Base-by-base conservation (phyloP, 768 basidiomycete species). In the Chalciporus pseudorubinellus region DNA sequence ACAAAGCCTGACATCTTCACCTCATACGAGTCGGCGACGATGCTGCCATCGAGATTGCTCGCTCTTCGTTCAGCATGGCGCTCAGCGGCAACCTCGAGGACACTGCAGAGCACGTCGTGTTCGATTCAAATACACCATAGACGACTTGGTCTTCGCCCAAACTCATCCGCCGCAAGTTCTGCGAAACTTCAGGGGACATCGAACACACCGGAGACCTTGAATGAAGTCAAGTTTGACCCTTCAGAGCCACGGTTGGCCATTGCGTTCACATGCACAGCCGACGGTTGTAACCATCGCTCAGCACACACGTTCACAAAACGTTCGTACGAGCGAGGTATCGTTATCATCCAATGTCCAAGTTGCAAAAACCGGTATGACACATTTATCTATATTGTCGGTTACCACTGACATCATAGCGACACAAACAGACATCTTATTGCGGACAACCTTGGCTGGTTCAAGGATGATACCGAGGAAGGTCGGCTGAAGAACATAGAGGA, bases 361-460 rank as follows among this genome's bases (percentile, higher is more conserved):
- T 99, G 95, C 67, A 83, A 88, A 60, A 92, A 89, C 61, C 74
- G 95, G 89, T 92, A 64, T 47, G 84, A 70, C 26, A 31, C 33
- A 31, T 21, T 21, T 16, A 21, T 18, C 26, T 20, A 39, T 18
- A 14, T 41, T 36, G 16, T 4, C 19, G 8, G 13, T n/a, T 5
- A 4, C 22, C 8, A 19, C 52, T 53, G 29, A 48, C 24, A 7
- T 6, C 39, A 10, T 10, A 7, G 6, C 2, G 13, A 20, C 21
- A 12, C 14, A 20, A 50, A 20, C 54, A 91, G 89, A 26, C 89
- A 92, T 67, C 72, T 94, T 10, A 91, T 93, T 58, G 93, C 93
- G 4, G 93, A 95, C 63, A 85, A 95, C 60, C 70, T 95, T 12
- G 89, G 88, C 1, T 95, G 93, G 93, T 95, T 95, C 74, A 85